Evolutionary conservation across 305 asterid genomes (phyloP), one percentile per base, ranked within the genome.

Genomic region (Salvia sclarea): DNA sequence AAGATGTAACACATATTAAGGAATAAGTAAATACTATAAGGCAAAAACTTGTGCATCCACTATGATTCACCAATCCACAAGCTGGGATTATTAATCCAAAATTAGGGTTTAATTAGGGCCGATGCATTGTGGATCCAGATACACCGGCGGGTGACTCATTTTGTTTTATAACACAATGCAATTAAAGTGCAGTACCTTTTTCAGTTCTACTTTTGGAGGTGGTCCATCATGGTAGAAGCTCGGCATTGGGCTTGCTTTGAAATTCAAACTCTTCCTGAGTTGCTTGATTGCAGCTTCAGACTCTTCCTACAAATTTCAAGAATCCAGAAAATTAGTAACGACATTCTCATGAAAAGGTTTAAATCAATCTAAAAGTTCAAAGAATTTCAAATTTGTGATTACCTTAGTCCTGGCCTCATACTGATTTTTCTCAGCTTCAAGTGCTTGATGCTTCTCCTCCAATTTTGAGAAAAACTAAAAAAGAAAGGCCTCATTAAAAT

Each of bases 401-500:
- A 89, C 96, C 96, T 89, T 85, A 28, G 84, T 83, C 78, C 92
- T 85, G 60, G 70, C 89, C 80, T 87, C 86, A 73, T 64, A 79
- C 54, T 84, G 92, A 54, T 55, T 76, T 83, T 77, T 89, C 78
- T 85, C 85, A 58, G 91, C 89, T 80, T 84, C 91, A 76, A 87
- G 63, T 22, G 95, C 96, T 81, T 82, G 91, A 64, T 84, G 95
- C 72, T 87, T 89, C 84, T 89, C 95, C 86, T 81, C 95, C 61
- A 89, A 70, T 61, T 87, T 89, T 30, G 89, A 71, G 83, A 79
- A 80, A 53, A 87, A 89, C 96, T 89, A 60, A 48, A 56, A 78
- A 12, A 66, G 44, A 68, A 28, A 60, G 54, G 62, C 31, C 55
- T 37, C 63, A 10, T 33, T 40, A 70, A 65, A 59, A 54, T 33